These are phyloP conservation scores for Salvia rosmarinus DNA, from an alignment of 257 asterid genomes.

Conservation along the genomic window DNA sequence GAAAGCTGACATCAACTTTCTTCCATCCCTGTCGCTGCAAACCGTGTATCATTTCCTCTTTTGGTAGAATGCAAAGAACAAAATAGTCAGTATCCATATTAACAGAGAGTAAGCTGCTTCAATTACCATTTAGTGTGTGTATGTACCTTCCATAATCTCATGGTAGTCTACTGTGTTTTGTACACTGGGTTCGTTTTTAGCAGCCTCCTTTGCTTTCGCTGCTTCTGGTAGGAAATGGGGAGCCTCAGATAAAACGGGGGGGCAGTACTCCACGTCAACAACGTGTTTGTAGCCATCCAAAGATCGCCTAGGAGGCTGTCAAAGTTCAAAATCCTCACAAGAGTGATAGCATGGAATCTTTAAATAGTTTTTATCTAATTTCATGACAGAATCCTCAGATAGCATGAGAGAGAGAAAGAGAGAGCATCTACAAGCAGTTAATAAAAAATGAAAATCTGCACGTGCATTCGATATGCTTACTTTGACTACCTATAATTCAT, in stretches of 20 bases:
- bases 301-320: constrained; percentile 72
- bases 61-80: neutral
- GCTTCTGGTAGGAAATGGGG: constrained; percentile 92
- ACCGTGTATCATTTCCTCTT: constrained; percentile 92
- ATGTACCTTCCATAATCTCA: constrained; percentile 83
- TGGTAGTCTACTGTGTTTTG: constrained; percentile 71
- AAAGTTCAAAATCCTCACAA: constrained; percentile 26
- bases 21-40: constrained; percentile 82
- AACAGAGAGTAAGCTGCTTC: constrained; percentile 13
- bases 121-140: neutral
- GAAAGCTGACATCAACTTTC: constrained; percentile 90
- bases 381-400: neutral
- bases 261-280: constrained; percentile 80
- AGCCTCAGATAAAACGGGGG: constrained; percentile 62
- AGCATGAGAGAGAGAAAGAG: no score
- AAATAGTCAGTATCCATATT: constrained; percentile 4
- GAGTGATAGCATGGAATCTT: neutral
- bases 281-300: constrained; percentile 92
- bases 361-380: neutral
- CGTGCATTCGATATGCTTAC: no score
- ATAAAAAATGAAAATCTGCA: neutral
- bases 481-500: no score
- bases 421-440: neutral
- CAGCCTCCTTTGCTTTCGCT: constrained; percentile 91
- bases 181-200: constrained; percentile 67